phyloP scores from a whole-genome alignment of 1,284 basidiomycete genomes.

The Sphagnurus paluster region DNA sequence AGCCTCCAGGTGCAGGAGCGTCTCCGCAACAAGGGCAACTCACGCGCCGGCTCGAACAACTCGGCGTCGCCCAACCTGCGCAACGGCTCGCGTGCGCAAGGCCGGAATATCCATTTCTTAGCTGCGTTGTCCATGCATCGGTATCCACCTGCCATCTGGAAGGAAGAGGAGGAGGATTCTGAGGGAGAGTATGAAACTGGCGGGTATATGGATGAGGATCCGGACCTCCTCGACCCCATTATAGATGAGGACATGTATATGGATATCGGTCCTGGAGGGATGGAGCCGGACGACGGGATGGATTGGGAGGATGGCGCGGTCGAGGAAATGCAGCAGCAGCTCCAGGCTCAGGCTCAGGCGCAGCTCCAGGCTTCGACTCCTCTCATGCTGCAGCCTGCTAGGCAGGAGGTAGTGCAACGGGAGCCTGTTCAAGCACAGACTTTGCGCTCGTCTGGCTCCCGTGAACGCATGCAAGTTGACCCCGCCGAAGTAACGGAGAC shows the following conservation, averaged over 20 bases:
- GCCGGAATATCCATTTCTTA: conserved; percentile 58
- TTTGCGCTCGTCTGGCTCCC: conserved; percentile 36
- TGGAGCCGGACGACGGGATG: conserved; percentile 75
- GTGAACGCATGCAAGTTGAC: conserved; percentile 47
- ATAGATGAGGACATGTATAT: conserved; percentile 37
- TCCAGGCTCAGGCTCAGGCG: conserved; percentile 30
- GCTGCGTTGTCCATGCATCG: conserved; percentile 60
- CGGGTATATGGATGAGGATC: conserved; percentile 70
- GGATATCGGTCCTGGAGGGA: conserved; percentile 32
- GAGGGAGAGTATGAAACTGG: conserved; percentile 81
- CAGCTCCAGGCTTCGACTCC: conserved; percentile 24
- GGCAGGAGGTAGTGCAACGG: conserved; percentile 35
- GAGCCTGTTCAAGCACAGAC: conserved; percentile 28
- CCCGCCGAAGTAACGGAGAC: conserved; percentile 64
- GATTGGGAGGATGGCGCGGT: conserved; percentile 70
- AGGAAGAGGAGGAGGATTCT: conserved; percentile 73
- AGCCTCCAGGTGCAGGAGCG: conserved; percentile 49
- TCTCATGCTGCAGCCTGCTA: conserved; percentile 33
- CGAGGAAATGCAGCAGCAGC: conserved; percentile 44
- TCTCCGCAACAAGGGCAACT: conserved; percentile 50
- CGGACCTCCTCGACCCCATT: conserved; percentile 57
- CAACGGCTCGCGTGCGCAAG: conserved; percentile 22
- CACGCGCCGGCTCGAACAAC: conserved; percentile 44
- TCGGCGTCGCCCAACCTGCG: conserved; percentile 43
- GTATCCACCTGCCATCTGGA: conserved; percentile 81